Evolutionary conservation across 2,329 filamentous ascomycete species (phyloP).

Genomic region (Diaporthe destruens): DNA sequence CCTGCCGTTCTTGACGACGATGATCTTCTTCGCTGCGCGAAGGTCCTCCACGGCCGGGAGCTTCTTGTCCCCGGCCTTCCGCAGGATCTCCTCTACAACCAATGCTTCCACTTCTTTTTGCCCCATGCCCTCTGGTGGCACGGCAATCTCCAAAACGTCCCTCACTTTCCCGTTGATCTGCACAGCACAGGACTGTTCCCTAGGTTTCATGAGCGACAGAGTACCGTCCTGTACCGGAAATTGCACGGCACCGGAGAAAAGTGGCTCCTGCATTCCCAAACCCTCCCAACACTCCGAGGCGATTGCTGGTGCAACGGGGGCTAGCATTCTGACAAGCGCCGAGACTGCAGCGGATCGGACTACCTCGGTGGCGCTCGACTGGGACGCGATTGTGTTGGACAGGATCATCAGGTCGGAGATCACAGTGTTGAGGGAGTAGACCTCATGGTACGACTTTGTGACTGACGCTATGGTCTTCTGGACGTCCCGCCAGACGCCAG

Average conservation of each 20-base stretch:
- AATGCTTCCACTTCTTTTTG: conserved; percentile 66
- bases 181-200: conserved; percentile 72
- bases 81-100: conserved; percentile 71
- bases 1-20: conserved; percentile 75
- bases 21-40: conserved; percentile 69
- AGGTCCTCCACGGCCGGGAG: conserved; percentile 62
- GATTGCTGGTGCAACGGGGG: conserved; percentile 84
- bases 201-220: conserved; percentile 61
- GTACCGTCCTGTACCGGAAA: conserved; percentile 73
- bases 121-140: conserved; percentile 56
- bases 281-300: conserved; percentile 84
- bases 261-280: conserved; percentile 57
- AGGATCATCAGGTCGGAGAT: conserved; percentile 86
- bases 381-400: conserved; percentile 74
- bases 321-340: conserved; percentile 77
- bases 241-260: conserved; percentile 58
- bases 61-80: conserved; percentile 71
- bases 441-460: conserved; percentile 75
- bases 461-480: conserved; percentile 77
- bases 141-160: conserved; percentile 74
- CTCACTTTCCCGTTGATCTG: conserved; percentile 85
- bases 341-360: conserved; percentile 64
- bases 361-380: conserved; percentile 54
- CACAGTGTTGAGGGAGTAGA: conserved; percentile 85
- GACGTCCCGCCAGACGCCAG: conserved; percentile 71